Evolutionary conservation across 2,329 filamentous ascomycete genomes (phyloP), one percentile per base, ranked within the genome.

Genomic region (Penicillium sp.): DNA sequence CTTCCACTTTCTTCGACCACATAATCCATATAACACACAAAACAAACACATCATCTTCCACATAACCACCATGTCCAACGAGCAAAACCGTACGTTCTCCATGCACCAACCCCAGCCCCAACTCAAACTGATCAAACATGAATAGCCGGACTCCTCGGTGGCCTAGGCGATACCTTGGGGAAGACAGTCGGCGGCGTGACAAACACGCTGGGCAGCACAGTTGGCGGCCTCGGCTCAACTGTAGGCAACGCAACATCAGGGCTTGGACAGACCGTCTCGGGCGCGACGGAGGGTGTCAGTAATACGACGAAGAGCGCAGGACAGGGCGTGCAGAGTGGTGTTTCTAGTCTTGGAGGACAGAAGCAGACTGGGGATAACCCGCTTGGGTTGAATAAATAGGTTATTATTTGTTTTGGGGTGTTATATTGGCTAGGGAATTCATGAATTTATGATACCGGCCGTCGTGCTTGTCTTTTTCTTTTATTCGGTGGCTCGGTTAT

Each of bases 161-260:
- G 68, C 21, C 39, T 72, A 8, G 63, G 62, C 29, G 65, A 70
- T 44, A 69, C 67, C 35, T 31, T 71, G 17, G 68, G 68, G 43
- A 68, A 69, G 41, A 70, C 69, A 27, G 67, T 71, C 29, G 66
- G 68, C 57, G 73, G 73, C 52, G 62, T 73, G 12, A 72, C 71
- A 41, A 68, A 68, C 61, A 73, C 71, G 2, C 50, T 70, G 2
- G 70, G 71, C 39, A 45, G 31, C 31, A 59, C 65, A 6, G 67
- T 72, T 21, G 60, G 67, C 12, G 68, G 70, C 21, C 55, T 74
- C 5, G 70, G 71, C 19, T 68, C 68, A 52, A 75, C 73, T 4
- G 72, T 73, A 12, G 73, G 73, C 35, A 66, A 69, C 50, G 68
- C 70, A 53, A 74, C 73, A 23, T 65, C 71, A 19, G 67, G 67